Evolutionary conservation across 2,329 filamentous ascomycete species (phyloP), one percentile per base, ranked within the genome.

Genomic region (Dryadomyces quercivorus): DNA sequence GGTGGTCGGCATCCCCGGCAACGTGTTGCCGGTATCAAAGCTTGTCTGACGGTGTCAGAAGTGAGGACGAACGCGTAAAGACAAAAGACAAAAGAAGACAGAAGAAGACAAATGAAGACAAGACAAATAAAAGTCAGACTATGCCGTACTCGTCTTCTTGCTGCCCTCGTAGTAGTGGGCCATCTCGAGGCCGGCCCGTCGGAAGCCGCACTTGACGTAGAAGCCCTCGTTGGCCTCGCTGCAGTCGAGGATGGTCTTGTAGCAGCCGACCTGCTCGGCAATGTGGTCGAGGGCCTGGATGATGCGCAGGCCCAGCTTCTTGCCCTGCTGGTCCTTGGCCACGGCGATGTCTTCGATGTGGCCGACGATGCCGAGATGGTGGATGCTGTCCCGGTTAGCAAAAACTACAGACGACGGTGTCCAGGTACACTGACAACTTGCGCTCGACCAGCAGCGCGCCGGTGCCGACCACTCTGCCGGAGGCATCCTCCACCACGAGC

Each of bases 301-400:
- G 61, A 97, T 85, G 61, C 89, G 81, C 65, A 96, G 74, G 5
- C 93, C 93, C 46, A 97, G 77, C 73, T 95, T 96, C 81, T 97
- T 96, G 62, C 93, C 93, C 71, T 97, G 93, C 72, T 97, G 90
- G 63, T 94, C 88, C 72, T 91, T 90, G 60, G 88, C 84, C 42
- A 98, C 91, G 18, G 92, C 91, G 67, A 98, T 96, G 67, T 98
- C 93, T 70, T 97, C 93, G 70, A 97, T 96, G 71, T 97, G 93
- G 13, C 92, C 93, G 26, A 96, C 92, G 21, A 85, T 73, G 51
- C 88, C 88, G 47, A 93, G 78, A 62, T 80, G 81, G 68, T 92
- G 88, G 62, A 93, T 91, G 68, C 84, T 86, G 61, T 15, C 42
- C 3, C 16, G 36, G 31, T 26, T 16, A 16, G 18, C 3, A 16